A percentile compares a stretch with the other conserved stretches of the same genome.
phyloP scores from a whole-genome alignment of 148 eudicot genomes.

The Polygonum aviculare region DNA sequence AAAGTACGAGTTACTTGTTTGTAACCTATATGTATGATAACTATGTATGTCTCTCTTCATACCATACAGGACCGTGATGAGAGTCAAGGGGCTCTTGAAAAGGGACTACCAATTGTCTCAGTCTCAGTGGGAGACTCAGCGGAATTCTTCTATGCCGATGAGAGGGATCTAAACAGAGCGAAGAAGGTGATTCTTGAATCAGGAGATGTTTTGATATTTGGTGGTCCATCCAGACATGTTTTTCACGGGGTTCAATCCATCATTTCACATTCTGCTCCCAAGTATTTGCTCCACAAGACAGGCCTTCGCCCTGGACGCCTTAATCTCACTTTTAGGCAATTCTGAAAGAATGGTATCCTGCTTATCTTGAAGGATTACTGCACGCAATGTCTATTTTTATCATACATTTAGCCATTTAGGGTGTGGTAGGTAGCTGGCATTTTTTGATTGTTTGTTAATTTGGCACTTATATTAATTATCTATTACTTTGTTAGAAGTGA shows the following conservation, averaged over 20 bases:
- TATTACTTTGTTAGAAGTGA: no score
- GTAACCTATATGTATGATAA: neutral
- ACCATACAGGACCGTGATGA: conserved; percentile 54
- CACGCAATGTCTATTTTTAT: no score
- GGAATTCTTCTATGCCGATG: conserved; percentile 53
- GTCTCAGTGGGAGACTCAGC: conserved; percentile 56
- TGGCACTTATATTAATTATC: no score
- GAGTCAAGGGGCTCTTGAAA: conserved; percentile 29
- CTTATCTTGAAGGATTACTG: no score
- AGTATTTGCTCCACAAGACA: conserved; percentile 20
- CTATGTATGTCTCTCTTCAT: neutral
- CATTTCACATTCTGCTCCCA: conserved; percentile 40
- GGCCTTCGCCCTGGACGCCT: conserved; percentile 49
- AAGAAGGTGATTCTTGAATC: conserved; percentile 42
- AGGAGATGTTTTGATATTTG: conserved; percentile 64
- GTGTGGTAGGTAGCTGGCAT: no score
- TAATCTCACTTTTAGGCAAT: conserved; percentile 59
- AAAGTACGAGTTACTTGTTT: no score
- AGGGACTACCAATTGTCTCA: conserved; percentile 52
- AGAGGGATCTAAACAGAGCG: conserved; percentile 16
- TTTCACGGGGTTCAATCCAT: conserved; percentile 53
- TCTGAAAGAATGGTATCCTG: conserved; percentile 8
- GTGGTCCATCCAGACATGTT: conserved; percentile 51
- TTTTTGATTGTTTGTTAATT: no score
- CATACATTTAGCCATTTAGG: no score